A percentile compares a stretch with the other conserved stretches of the same genome.
These are phyloP conservation scores for Apiotrichum domesticum DNA, from an alignment of 1,284 basidiomycete species.

Conservation along the genomic window DNA sequence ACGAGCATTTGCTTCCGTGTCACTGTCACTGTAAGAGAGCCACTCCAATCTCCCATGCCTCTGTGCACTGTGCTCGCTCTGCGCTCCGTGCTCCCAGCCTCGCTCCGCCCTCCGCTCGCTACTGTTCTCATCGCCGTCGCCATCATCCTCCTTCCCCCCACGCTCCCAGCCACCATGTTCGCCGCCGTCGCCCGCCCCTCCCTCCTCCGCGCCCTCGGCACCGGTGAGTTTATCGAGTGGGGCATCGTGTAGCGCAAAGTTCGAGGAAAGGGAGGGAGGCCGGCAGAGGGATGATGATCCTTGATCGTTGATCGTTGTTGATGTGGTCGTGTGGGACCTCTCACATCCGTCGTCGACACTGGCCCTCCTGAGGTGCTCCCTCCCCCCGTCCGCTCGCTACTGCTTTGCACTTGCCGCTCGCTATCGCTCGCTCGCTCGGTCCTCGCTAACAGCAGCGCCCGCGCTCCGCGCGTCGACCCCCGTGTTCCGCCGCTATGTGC, in stretches of 20 bases:
- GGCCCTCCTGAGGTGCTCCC: too few species aligned
- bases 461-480: conserved; percentile 5
- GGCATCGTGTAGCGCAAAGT: too few species aligned
- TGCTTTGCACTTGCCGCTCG: too few species aligned
- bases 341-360: too few species aligned
- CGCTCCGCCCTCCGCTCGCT: neutral
- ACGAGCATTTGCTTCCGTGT: neutral
- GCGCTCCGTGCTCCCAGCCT: neutral
- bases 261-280: too few species aligned
- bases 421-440: too few species aligned
- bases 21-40: neutral
- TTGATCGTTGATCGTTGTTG: neutral
- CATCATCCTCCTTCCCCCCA: neutral
- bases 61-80: neutral
- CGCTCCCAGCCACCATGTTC: conserved; percentile 4
- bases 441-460: conserved; percentile 8
- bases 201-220: conserved; percentile 18
- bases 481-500: conserved; percentile 15
- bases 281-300: too few species aligned
- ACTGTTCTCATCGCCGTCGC: neutral
- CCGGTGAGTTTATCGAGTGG: conserved; percentile 7
- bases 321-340: neutral
- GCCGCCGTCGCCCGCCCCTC: conserved; percentile 16
- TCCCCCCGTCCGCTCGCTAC: too few species aligned
- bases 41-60: too few species aligned